Evolutionary conservation across 2,329 filamentous ascomycete genomes (phyloP).

Genomic region (Arthrobotrys entomopaga): DNA sequence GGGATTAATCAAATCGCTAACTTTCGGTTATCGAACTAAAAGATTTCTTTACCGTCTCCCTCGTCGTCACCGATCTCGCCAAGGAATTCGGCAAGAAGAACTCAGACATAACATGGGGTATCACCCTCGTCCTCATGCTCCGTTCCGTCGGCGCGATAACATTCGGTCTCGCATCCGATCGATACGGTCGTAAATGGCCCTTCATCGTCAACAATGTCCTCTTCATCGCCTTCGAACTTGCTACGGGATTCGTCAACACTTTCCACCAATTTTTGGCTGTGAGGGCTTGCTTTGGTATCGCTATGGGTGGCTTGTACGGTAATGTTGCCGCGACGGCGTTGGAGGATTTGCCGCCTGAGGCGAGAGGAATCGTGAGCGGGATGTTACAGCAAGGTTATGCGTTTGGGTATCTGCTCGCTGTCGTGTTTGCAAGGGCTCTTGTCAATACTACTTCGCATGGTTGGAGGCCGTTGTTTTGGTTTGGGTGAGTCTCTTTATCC

Average conservation of each 20-base stretch:
- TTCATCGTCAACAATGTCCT: constrained; percentile 77
- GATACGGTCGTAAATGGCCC: constrained; percentile 83
- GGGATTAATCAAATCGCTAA: background rate
- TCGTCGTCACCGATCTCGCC: constrained; percentile 69
- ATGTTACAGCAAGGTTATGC: constrained; percentile 85
- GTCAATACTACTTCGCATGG: constrained; percentile 79
- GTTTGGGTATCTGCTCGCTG: constrained; percentile 81
- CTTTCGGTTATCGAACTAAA: background rate
- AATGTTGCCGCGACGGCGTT: constrained; percentile 82
- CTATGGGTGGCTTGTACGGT: constrained; percentile 84
- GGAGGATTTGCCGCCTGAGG: constrained; percentile 68
- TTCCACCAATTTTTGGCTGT: constrained; percentile 81
- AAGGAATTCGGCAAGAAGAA: constrained; percentile 68
- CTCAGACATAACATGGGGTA: constrained; percentile 72
- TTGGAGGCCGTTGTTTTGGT: constrained; percentile 91
- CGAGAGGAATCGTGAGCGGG: constrained; percentile 81
- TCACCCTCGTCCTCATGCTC: constrained; percentile 72
- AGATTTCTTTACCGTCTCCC: constrained; percentile 74
- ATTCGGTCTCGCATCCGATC: constrained; percentile 81
- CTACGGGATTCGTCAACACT: constrained; percentile 78
- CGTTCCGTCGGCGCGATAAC: constrained; percentile 72
- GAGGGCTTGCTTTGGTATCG: constrained; percentile 76
- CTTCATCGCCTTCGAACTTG: constrained; percentile 78
- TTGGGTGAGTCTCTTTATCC: constrained; percentile 65
- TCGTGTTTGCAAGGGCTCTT: constrained; percentile 74